phyloP scores from a whole-genome alignment of 2,329 filamentous ascomycete genomes.

The Parascedosporium putredinis region DNA sequence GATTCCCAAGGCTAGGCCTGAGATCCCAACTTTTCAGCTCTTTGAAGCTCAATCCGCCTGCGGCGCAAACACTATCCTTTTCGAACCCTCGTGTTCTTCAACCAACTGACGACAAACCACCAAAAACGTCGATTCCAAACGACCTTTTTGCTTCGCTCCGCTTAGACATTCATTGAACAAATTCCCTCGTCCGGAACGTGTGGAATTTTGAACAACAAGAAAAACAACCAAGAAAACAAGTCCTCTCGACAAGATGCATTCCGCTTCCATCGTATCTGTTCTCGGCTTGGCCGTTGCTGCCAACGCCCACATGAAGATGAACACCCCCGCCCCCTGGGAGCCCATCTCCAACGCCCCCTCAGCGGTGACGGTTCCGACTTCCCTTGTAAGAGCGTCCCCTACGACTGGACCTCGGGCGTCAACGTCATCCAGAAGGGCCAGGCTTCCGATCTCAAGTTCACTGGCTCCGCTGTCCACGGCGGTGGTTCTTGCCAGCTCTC shows the following conservation, averaged over 20 bases:
- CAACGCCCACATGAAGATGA: slow-evolving; percentile 69
- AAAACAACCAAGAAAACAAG: too few species aligned
- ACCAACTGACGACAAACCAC: slow-evolving; percentile 8
- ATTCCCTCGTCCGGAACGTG: slow-evolving; percentile 30
- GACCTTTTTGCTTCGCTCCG: slow-evolving; percentile 1
- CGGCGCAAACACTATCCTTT: slow-evolving; percentile 14
- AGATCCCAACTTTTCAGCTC: slow-evolving; percentile 17
- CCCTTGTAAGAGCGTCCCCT: slow-evolving; percentile 62
- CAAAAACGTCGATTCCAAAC: not conserved
- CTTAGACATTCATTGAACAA: slow-evolving; percentile 3
- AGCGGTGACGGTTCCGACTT: slow-evolving; percentile 52
- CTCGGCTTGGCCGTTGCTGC: slow-evolving; percentile 48
- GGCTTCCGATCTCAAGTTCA: slow-evolving; percentile 46
- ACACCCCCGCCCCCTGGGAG: slow-evolving; percentile 53
- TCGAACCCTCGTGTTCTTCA: slow-evolving; percentile 4
- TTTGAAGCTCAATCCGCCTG: slow-evolving; percentile 16
- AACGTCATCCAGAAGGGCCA: slow-evolving; percentile 47
- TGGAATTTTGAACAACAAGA: too few species aligned
- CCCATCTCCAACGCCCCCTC: slow-evolving; percentile 50
- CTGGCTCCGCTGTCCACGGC: slow-evolving; percentile 68
- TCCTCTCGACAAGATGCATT: slow-evolving; percentile 38
- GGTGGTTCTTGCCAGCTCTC: slow-evolving; percentile 89
- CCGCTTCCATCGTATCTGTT: slow-evolving; percentile 31
- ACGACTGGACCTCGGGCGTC: slow-evolving; percentile 30
- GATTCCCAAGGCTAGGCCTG: slow-evolving; percentile 26